A percentile compares a stretch with the other conserved stretches of the same genome.
phyloP scores from a whole-genome alignment of 306 rosid species.

The Trifolium dubium region DNA sequence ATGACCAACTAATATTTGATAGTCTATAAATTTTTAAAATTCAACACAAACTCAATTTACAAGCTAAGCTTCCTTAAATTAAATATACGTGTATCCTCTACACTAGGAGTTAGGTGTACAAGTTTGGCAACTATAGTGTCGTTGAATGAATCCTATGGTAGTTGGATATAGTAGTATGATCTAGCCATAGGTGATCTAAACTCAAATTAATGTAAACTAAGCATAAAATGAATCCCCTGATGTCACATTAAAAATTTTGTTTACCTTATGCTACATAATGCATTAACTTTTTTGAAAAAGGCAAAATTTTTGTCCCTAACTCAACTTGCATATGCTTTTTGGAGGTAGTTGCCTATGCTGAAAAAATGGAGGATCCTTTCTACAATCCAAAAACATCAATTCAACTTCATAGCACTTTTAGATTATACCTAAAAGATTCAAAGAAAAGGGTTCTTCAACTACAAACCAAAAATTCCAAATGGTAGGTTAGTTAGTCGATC shows the following conservation, averaged over 20 bases:
- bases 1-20: no score
- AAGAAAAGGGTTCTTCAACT: slow-evolving; percentile 20
- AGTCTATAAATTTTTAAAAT: neutral
- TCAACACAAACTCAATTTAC: neutral
- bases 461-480: slow-evolving; percentile 13
- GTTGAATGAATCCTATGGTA: neutral
- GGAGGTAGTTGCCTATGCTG: slow-evolving; percentile 24
- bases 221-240: neutral
- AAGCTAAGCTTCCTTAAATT: neutral
- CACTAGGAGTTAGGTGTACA: neutral
- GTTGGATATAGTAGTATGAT: no score
- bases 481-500: neutral
- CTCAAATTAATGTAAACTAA: neutral
- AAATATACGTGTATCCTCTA: neutral
- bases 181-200: neutral
- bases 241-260: neutral
- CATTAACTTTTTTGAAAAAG: neutral
- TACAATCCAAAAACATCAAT: slow-evolving; percentile 36
- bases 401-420: slow-evolving; percentile 29
- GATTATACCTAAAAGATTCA: slow-evolving; percentile 43
- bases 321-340: neutral
- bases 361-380: slow-evolving; percentile 4
- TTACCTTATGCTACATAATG: neutral
- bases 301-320: slow-evolving; percentile 9
- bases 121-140: neutral